Evolutionary conservation across 768 basidiomycete genomes (phyloP).

Genomic region (Strobilomyces dryophilus): DNA sequence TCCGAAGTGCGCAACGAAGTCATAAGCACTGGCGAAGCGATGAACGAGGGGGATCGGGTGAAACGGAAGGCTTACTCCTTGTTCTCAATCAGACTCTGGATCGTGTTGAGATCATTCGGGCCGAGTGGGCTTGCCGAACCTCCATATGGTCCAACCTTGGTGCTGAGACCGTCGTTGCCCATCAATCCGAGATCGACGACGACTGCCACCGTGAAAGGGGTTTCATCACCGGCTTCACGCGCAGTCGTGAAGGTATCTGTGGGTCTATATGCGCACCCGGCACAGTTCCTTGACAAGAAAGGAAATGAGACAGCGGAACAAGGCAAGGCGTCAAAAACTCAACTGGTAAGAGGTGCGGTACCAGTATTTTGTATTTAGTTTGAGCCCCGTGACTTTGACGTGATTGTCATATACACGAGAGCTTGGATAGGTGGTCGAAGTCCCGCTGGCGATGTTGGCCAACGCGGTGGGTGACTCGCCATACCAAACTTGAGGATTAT

Average conservation of each 20-base stretch:
- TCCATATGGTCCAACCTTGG: slow-evolving; percentile 25
- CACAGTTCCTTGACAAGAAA: slow-evolving; percentile 17
- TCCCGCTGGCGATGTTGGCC: slow-evolving; percentile 17
- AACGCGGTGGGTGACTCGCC: slow-evolving; percentile 17
- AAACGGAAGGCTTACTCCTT: slow-evolving; percentile 18
- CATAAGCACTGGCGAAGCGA: slow-evolving; percentile 14
- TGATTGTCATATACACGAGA: slow-evolving; percentile 29
- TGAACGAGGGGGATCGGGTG: neutral
- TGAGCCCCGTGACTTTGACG: slow-evolving; percentile 23
- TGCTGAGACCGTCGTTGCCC: slow-evolving; percentile 27
- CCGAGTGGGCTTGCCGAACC: slow-evolving; percentile 20
- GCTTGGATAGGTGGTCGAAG: slow-evolving; percentile 20
- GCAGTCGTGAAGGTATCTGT: slow-evolving; percentile 25
- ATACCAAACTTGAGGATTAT: slow-evolving; percentile 23
- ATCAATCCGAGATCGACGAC: slow-evolving; percentile 27
- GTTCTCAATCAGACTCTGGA: slow-evolving; percentile 27
- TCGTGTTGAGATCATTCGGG: slow-evolving; percentile 25
- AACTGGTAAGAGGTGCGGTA: slow-evolving; percentile 27
- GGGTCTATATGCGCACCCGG: slow-evolving; percentile 23
- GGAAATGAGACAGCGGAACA: neutral
- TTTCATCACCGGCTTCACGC: slow-evolving; percentile 15
- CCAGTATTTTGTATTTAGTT: slow-evolving; percentile 25
- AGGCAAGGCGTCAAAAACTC: neutral
- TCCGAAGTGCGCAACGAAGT: slow-evolving; percentile 25
- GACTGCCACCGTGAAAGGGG: slow-evolving; percentile 22